Evolutionary conservation across 2,329 filamentous ascomycete species (phyloP), one percentile per base, ranked within the genome.

Genomic region (Aspergillus texensis): DNA sequence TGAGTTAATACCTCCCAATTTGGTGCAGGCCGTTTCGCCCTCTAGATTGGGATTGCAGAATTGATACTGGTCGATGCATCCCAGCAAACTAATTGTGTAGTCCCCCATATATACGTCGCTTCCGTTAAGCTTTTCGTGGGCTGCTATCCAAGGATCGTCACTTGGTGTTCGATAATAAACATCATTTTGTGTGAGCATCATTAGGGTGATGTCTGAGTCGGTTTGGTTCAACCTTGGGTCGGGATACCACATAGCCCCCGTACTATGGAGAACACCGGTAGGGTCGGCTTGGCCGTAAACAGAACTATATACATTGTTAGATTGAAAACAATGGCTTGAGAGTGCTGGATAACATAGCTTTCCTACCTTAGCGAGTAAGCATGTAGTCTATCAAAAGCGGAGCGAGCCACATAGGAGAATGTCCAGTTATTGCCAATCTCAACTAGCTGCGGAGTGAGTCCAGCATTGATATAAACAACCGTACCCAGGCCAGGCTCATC

Each of bases 41-140:
- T 5, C 63, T 61, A 19, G 54, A 67, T 3, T 50, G 26, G 74
- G 72, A n/a, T 77, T 75, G 65, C 76, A 78, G 41, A 73, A 67
- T 63, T 78, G 74, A 48, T 74, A 71, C 61, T 78, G 76, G 46
- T 77, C 73, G 21, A 68, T 67, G 57, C 77, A 79, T 0, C 70
- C 75, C 21, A 77, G 64, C 8, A 68, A 28, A n/a, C 26, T 50
- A 3, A 50, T 6, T 1, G 10, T 14, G 26, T 28, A 50, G 16
- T 50, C 46, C 12, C 46, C 14, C 16, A 3, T 30, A 30, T 50
- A 50, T 19, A 26, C 8, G 2, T 16, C 26, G 12, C 24, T 50
- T 19, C 14, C 24, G 8, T 30, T 30, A 9, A 50, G 46, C 24
- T 19, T 16, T 9, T 28, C 3, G 67, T 73, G 68, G 4, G 76